phyloP scores from a whole-genome alignment of 441 rosid genomes.

The Aquilaria agallochum region DNA sequence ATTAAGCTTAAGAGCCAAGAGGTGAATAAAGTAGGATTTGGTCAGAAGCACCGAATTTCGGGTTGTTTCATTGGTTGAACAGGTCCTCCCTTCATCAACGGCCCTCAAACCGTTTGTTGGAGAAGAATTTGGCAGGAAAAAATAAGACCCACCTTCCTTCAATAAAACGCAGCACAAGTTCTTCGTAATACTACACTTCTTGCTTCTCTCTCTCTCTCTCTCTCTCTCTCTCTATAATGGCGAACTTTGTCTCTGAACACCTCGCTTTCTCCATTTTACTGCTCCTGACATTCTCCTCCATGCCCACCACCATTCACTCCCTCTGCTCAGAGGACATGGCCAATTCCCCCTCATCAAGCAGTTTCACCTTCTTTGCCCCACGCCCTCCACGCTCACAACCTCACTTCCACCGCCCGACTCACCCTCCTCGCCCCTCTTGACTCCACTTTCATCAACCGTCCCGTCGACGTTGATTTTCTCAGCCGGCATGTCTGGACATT shows the following conservation, averaged over 20 bases:
- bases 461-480: constrained; percentile 4
- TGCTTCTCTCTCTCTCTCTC: background rate
- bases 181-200: no score
- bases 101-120: no score
- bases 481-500: constrained; percentile 7
- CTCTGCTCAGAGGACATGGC: constrained; percentile 16
- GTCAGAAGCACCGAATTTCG: no score
- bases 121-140: no score
- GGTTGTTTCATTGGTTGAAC: no score
- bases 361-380: constrained; percentile 19
- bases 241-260: constrained; percentile 5
- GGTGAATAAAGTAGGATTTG: no score
- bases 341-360: constrained; percentile 16
- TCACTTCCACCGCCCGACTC: constrained; percentile 2
- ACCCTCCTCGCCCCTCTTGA: constrained; percentile 19
- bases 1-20: no score
- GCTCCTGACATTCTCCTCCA: constrained; percentile 7
- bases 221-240: constrained; percentile 12
- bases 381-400: constrained; percentile 12
- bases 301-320: constrained; percentile 3
- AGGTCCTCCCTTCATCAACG: no score
- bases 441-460: constrained; percentile 12
- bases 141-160: no score
- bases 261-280: background rate
- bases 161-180: background rate